Conservation (phyloP, 108 stramenopile genomes). For the Tribonema minus region DNA sequence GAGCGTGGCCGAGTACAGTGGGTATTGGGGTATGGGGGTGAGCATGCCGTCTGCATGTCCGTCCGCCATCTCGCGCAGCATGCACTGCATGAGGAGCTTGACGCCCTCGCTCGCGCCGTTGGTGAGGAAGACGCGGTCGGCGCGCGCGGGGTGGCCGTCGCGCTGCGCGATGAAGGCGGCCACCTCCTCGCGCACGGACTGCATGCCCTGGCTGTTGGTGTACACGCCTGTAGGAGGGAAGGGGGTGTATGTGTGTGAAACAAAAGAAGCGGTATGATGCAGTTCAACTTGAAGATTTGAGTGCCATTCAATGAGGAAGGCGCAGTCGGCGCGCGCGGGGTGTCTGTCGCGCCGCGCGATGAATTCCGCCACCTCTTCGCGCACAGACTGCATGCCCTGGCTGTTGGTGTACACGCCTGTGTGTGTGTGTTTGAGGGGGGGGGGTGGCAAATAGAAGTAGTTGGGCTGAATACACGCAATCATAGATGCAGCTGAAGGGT, state of each 20-base stretch:
- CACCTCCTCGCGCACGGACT: slow-evolving; percentile 69
- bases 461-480: too few relatives aligned
- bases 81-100: slow-evolving; percentile 58
- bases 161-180: slow-evolving; percentile 72
- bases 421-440: too few relatives aligned
- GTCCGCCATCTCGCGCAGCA: slow-evolving; percentile 64
- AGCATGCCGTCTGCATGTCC: slow-evolving; percentile 65
- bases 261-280: not conserved
- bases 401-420: too few relatives aligned
- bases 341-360: not conserved
- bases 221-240: slow-evolving; percentile 49
- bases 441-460: too few relatives aligned
- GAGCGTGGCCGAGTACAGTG: slow-evolving; percentile 82
- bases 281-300: not conserved
- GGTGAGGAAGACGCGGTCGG: slow-evolving; percentile 80
- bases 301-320: slow-evolving; percentile 7
- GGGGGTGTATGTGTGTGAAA: too few relatives aligned
- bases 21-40: slow-evolving; percentile 93
- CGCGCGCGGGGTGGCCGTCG: slow-evolving; percentile 67
- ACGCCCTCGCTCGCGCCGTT: slow-evolving; percentile 86
- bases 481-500: too few relatives aligned
- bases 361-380: not conserved
- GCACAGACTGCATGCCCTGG: not conserved
- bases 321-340: not conserved
- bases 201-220: slow-evolving; percentile 69